Evolutionary conservation across 305 asterid species (phyloP), one percentile per base, ranked within the genome.

Genomic region (Rubia tinctorum): DNA sequence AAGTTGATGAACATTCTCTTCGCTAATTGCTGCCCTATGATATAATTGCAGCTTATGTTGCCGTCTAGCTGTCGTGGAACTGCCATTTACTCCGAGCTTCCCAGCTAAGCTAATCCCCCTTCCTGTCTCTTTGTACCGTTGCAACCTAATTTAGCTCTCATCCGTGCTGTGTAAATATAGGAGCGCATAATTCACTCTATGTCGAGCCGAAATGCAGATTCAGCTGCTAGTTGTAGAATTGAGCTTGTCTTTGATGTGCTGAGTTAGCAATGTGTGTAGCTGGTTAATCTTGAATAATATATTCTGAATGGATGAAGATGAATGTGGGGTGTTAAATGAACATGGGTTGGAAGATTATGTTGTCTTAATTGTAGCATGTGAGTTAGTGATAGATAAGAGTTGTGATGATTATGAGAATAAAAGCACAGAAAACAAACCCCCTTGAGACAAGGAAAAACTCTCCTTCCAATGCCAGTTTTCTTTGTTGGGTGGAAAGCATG

Each of bases 381-480:
- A 66, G 12, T 66, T 51, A 51, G 20, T 14, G 58, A 69, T 47
- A 64, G 65, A 70, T 64, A 20, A 63, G 47, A 64, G 68, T 66
- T 64, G 59, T 53, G 59, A 68, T 56, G 69, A 66, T 9, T 59
- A 59, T n/a, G 15, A 73, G 66, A 23, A 43, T 62, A 39, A 72
- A 72, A 43, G 77, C 77, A 51, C 58, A 71, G 73, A 77, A 63
- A 63, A 72, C 76, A 82, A 83, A 84, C 78, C 89, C 81, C 95
- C 95, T 76, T 77, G 86, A 86, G 91, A 89, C 91, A 82, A 78
- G 91, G 90, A 86, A 87, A 74, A 84, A 74, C 84, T 73, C 89
- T 69, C 74, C 80, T 81, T 80, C 89, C 93, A 68, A 80, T 80
- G 90, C 89, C 88, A 86, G 84, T 76, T 72, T 63, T 58, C 65